Evolutionary conservation across 2,329 filamentous ascomycete species (phyloP), one percentile per base, ranked within the genome.

Genomic region (Monosporascus cannonballus): DNA sequence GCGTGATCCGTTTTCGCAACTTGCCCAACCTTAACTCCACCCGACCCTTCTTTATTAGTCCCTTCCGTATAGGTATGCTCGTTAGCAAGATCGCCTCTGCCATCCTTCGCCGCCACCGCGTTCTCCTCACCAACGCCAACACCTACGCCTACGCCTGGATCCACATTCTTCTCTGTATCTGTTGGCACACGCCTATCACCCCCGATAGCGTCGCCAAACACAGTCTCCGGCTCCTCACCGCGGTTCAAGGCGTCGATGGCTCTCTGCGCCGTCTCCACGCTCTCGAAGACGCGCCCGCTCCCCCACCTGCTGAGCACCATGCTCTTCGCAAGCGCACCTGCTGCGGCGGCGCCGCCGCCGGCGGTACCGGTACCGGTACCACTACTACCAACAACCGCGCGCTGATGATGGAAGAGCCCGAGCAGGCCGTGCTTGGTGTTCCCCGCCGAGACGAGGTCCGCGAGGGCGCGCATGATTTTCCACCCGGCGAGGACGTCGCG

Each of bases 401-500:
- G 30, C 4, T 34, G 30, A 34, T 34, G 30, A 34, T 34, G 4
- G 17, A 61, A 49, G 36, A 25, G 51, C 2, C 51, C 36, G 24
- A 51, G 41, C 3, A 48, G 52, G 24, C 48, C 56, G 25, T 36
- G 57, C 51, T 54, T 65, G 17, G 54, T 56, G 8, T 66, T 68
- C 18, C 69, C 64, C 8, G 70, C 64, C 55, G 68, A 61, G 44
- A 79, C 68, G 3, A 68, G 57, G 25, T 67, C 63, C 57, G 70
- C 72, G 11, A 79, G 64, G 50, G 70, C 59, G 45, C 68, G 61
- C 62, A 78, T 67, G 1, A 74, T 64, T 25, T 64, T 59, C 74
- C 76, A 79, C 15, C 74, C 74, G 15, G 65, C 58, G 2, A 65
- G 57, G 1, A 75, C 69, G 11, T 67, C 64, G 55, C 73, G 56